Evolutionary conservation across 805 yeast genomes (phyloP).

Genomic region (Wickerhamomyces xylosicus): DNA sequence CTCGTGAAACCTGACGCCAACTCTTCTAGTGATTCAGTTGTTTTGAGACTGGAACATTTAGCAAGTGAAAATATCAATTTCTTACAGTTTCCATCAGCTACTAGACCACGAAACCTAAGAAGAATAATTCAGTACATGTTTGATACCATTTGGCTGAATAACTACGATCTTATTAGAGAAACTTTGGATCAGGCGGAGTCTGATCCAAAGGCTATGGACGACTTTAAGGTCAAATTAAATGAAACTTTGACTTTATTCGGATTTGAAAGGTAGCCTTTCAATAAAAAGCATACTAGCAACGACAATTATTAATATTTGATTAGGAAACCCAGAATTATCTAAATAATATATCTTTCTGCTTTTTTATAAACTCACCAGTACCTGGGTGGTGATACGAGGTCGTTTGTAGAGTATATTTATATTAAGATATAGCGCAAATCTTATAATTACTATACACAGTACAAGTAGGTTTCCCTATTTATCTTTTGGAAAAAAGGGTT

Average conservation of each 20-base stretch:
- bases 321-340: too few species aligned
- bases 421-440: too few species aligned
- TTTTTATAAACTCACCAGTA: too few species aligned
- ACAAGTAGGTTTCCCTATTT: too few species aligned
- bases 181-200: constrained; percentile 8
- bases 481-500: too few species aligned
- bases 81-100: constrained; percentile 21
- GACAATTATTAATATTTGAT: too few species aligned
- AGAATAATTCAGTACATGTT: constrained; percentile 25
- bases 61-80: constrained; percentile 23
- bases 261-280: constrained; percentile 12
- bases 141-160: constrained; percentile 25
- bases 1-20: background rate
- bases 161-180: constrained; percentile 8
- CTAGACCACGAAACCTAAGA: constrained; percentile 21
- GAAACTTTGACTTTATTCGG: constrained; percentile 17
- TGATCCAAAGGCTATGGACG: constrained; percentile 6
- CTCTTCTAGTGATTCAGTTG: constrained; percentile 4
- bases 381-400: too few species aligned
- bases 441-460: too few species aligned
- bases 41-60: constrained; percentile 17
- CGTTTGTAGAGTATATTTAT: too few species aligned
- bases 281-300: too few species aligned
- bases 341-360: too few species aligned
- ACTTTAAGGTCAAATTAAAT: constrained; percentile 9